Base-by-base conservation (phyloP, 345 rosid species). In the Eucalyptus erythrocorys region DNA sequence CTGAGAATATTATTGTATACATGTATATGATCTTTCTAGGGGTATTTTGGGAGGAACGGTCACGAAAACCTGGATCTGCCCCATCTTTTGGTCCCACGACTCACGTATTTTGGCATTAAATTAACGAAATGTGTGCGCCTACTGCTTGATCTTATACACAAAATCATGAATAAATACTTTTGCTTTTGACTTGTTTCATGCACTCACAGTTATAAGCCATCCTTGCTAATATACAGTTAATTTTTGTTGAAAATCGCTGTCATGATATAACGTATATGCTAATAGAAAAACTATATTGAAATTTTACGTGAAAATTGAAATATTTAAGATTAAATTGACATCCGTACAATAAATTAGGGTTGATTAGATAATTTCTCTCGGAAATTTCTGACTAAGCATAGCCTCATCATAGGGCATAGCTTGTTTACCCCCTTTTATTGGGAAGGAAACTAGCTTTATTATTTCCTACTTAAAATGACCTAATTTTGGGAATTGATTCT, bases 281-380 rank as follows among this genome's bases (percentile, higher is more conserved):
- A 30, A 6, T 13, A 12, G 2, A 6, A 61, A 2, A 0, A 30
- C 0, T 61, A 61, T 64, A n/a, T 64, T 64, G 1, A 1, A 14
- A 64, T n/a, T 64, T 64, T 15, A n/a, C 0, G 1, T 4, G 0
- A 64, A n/a, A 0, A 64, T 64, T 2, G 1, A 13, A 64, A 64
- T 27, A 30, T 61, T 61, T 61, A 6, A 0, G 0, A 61, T 61
- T 61, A 27, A 61, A 61, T 27, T 64, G 5, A 13, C 0, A 14
- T n/a, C 0, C 4, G 0, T n/a, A 14, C 2, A 14, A n/a, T 0
- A 64, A 6, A 30, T n/a, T 7, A 4, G 1, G 3, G 1, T 0
- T 2, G 0, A 4, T n/a, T n/a, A 5, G 21, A n/a, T 0, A 64
- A 4, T n/a, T 14, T n/a, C 1, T n/a, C 19, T 2, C 0, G 0